These are phyloP conservation scores for Pseudocercospora fuligena DNA, from an alignment of 2,329 filamentous ascomycete species.

Conservation along the genomic window DNA sequence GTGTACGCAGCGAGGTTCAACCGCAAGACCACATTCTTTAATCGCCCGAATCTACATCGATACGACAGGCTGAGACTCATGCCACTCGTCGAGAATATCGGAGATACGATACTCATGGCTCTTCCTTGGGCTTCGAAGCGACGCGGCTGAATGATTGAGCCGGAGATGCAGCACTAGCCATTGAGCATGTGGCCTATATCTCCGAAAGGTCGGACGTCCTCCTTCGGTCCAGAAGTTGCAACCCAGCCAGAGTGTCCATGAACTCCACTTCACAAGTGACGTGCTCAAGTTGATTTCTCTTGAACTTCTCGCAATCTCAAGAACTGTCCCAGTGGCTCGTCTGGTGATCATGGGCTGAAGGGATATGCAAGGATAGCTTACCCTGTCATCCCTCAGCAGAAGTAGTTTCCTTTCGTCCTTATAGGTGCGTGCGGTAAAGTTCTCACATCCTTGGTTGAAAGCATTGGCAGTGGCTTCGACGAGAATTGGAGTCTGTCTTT, in stretches of 20 bases:
- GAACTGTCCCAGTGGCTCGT: not conserved
- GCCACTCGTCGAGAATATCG: not conserved
- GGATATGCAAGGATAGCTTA: not conserved
- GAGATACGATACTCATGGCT: not conserved
- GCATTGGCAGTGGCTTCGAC: not conserved
- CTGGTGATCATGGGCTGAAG: not conserved
- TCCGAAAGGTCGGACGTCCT: not conserved
- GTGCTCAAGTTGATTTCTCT: not conserved
- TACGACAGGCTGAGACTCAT: too few relatives aligned
- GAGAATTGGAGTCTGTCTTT: not conserved
- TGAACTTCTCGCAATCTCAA: not conserved
- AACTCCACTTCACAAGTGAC: not conserved
- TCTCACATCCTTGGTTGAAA: not conserved
- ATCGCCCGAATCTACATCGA: too few relatives aligned
- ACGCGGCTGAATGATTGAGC: not conserved
- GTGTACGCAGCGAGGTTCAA: too few relatives aligned
- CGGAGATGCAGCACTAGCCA: not conserved
- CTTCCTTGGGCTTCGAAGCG: not conserved
- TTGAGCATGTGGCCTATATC: not conserved
- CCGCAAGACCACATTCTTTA: not conserved
- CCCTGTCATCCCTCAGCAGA: not conserved
- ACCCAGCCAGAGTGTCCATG: not conserved
- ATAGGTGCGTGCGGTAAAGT: not conserved
- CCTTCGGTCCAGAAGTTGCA: not conserved
- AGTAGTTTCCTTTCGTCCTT: conserved; percentile 3